phyloP scores from a whole-genome alignment of 2,329 filamentous ascomycete genomes.

The Colletotrichum liriopes region DNA sequence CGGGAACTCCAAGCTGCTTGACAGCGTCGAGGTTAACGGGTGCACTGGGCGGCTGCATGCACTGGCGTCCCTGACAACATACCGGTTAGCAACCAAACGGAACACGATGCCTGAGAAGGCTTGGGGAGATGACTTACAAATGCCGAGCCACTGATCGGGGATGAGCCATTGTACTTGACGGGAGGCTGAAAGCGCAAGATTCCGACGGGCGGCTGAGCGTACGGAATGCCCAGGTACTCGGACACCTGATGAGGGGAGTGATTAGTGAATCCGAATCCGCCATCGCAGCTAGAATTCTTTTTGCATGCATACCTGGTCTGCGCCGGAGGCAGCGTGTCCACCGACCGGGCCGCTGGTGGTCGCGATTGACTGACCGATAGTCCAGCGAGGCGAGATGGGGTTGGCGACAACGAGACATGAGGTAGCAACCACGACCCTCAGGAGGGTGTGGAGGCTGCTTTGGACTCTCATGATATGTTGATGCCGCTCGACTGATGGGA shows the following conservation, averaged over 20 bases:
- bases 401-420: constrained; percentile 21
- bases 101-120: not conserved
- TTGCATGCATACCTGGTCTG: constrained; percentile 22
- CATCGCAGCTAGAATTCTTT: not conserved
- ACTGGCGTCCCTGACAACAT: constrained; percentile 28
- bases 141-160: constrained; percentile 24
- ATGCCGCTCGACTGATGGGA: constrained; percentile 23
- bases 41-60: constrained; percentile 32
- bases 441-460: constrained; percentile 22
- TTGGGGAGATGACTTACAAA: constrained; percentile 24
- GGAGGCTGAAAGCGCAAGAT: constrained; percentile 63
- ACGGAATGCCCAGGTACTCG: constrained; percentile 65
- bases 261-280: not conserved
- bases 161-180: constrained; percentile 14
- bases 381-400: constrained; percentile 21
- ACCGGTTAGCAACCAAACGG: not conserved
- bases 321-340: constrained; percentile 33
- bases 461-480: constrained; percentile 36
- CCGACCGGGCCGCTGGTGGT: constrained; percentile 35
- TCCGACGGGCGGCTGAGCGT: constrained; percentile 66
- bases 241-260: constrained; percentile 19
- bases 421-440: constrained; percentile 20
- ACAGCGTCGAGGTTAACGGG: constrained; percentile 9
- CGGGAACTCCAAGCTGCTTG: constrained; percentile 33
- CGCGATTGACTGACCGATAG: constrained; percentile 26